phyloP scores from a whole-genome alignment of 176 grass and related monocot genomes.

The Metroxylon sagu region DNA sequence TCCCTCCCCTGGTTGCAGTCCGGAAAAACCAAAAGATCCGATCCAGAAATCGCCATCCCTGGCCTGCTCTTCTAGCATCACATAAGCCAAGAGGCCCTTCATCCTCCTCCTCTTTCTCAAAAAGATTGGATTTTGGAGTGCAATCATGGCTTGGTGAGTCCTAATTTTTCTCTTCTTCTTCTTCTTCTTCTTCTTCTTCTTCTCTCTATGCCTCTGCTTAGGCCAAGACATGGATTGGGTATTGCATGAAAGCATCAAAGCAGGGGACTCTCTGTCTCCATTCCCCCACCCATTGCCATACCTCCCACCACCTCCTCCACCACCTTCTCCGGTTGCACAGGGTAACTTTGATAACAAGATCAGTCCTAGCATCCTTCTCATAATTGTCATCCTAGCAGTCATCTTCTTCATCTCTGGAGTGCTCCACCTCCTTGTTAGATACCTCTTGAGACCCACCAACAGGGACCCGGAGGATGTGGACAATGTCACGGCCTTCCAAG shows the following conservation, averaged over 20 bases:
- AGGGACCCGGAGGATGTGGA: slow-evolving; percentile 23
- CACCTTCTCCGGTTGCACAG: slow-evolving; percentile 11
- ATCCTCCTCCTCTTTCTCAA: no score
- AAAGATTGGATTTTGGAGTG: no score
- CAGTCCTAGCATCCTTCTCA: slow-evolving; percentile 62
- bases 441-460: slow-evolving; percentile 34
- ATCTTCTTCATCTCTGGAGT: slow-evolving; percentile 88
- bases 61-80: no score
- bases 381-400: slow-evolving; percentile 55
- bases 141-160: background rate
- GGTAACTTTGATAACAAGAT: slow-evolving; percentile 45
- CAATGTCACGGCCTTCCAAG: slow-evolving; percentile 45
- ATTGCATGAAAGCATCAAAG: slow-evolving; percentile 6
- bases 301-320: slow-evolving; percentile 8
- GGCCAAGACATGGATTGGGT: background rate
- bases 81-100: no score
- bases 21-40: no score
- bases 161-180: background rate
- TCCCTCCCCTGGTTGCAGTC: slow-evolving; percentile 28
- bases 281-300: slow-evolving; percentile 12
- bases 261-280: slow-evolving; percentile 15
- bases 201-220: slow-evolving; percentile 13
- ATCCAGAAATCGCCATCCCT: no score
- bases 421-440: slow-evolving; percentile 57
- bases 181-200: background rate